Base-by-base conservation (phyloP, 257 asterid species). In the Solanum clarkiae region DNA sequence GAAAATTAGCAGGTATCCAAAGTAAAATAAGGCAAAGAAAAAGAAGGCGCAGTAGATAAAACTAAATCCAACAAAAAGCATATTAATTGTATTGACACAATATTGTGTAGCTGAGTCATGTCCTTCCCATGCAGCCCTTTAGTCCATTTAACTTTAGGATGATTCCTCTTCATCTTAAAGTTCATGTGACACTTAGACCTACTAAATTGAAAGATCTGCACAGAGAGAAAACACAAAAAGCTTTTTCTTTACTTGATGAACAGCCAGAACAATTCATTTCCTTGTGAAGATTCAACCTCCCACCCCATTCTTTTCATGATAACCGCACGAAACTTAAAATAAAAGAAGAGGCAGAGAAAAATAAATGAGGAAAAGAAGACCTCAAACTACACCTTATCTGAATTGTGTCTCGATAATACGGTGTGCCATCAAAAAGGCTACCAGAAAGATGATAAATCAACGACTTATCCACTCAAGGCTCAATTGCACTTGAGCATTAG, bases 1-100 rank as follows among this genome's bases (percentile, higher is more conserved):
- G 82, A 84, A 17, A 24, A 69, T 15, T 24, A n/a, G n/a, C 29
- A 44, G 82, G 45, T 54, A 80, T 26, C 62, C n/a, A 6, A 72
- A 40, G 5, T 20, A 8, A 22, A 0, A 54, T 7, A 75, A 15
- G 40, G n/a, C 16, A 47, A 65, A 36, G 17, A 24, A 29, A 0
- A 56, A 26, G 8, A 54, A 24, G 10, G 40, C 4, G 8, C 16
- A 36, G 54, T 42, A 17, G 62, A 40, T 9, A 15, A 20, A 59
- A 29, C 22, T 3, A 3, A 13, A 51, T 14, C 15, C 6, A 81
- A 81, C 3, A 51, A 16, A 79, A 40, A n/a, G 29, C 40, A 44
- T 29, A 57, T n/a, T 5, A 18, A 29, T 80, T 17, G 77, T 92
- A 85, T 97, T 91, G 80, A 95, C 4, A 84, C 22, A 60, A 26